phyloP scores from a whole-genome alignment of 2,329 filamentous ascomycete genomes.

The Fusarium begoniae region DNA sequence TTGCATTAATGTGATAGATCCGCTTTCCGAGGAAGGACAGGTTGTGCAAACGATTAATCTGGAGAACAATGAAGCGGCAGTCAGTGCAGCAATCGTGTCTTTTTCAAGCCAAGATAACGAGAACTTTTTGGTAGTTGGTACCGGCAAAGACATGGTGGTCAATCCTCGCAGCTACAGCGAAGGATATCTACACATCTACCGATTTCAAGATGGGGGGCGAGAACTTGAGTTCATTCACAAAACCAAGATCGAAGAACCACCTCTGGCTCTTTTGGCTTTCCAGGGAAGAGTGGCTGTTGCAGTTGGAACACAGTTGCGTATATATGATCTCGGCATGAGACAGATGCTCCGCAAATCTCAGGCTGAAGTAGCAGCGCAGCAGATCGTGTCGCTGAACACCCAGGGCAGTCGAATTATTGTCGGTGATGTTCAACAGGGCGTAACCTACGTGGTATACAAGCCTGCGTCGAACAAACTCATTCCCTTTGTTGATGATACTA shows the following conservation, averaged over 20 bases:
- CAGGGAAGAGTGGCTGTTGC: slow-evolving; percentile 91
- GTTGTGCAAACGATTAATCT: slow-evolving; percentile 84
- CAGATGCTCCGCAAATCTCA: slow-evolving; percentile 93
- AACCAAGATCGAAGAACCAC: slow-evolving; percentile 89
- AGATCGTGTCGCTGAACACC: slow-evolving; percentile 89
- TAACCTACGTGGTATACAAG: slow-evolving; percentile 95
- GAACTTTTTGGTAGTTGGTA: slow-evolving; percentile 91
- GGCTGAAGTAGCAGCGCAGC: slow-evolving; percentile 77
- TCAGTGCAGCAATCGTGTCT: slow-evolving; percentile 83
- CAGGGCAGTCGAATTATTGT: slow-evolving; percentile 92
- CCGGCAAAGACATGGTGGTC: slow-evolving; percentile 87
- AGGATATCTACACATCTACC: slow-evolving; percentile 92
- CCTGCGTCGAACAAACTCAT: slow-evolving; percentile 90
- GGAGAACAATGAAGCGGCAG: slow-evolving; percentile 88
- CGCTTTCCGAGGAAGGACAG: slow-evolving; percentile 72
- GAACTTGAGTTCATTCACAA: slow-evolving; percentile 96
- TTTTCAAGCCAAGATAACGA: slow-evolving; percentile 92
- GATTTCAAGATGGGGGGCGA: slow-evolving; percentile 86
- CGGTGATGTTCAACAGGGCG: slow-evolving; percentile 90
- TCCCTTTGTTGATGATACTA: slow-evolving; percentile 89
- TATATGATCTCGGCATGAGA: slow-evolving; percentile 94
- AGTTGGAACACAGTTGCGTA: slow-evolving; percentile 80
- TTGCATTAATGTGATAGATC: slow-evolving; percentile 92
- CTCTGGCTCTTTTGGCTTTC: slow-evolving; percentile 90
- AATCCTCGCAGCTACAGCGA: slow-evolving; percentile 78